Evolutionary conservation across 2,329 filamentous ascomycete species (phyloP).

Genomic region (Botrytis byssoidea): DNA sequence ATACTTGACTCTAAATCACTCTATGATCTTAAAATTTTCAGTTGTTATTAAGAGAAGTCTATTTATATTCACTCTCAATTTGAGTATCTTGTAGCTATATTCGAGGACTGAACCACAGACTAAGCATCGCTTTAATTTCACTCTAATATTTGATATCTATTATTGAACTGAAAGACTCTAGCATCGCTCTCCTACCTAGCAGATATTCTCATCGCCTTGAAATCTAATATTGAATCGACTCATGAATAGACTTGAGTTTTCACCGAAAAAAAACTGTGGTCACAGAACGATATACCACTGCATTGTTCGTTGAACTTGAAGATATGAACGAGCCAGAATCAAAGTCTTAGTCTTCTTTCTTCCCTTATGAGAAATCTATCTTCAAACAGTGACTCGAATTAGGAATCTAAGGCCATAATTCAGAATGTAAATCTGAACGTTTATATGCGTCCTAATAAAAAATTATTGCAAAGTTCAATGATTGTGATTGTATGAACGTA

Average conservation of each 20-base stretch:
- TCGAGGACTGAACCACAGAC: no score
- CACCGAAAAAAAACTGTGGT: not conserved
- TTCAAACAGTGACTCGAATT: not conserved
- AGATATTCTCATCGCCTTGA: not conserved
- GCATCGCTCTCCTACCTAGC: not conserved
- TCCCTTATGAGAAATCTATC: not conserved
- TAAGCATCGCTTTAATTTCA: not conserved
- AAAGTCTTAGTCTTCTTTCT: not conserved
- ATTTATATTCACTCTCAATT: not conserved
- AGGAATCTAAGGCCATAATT: not conserved
- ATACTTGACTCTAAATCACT: not conserved
- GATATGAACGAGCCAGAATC: not conserved
- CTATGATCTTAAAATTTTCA: not conserved
- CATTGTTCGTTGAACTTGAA: not conserved
- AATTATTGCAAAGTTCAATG: not conserved
- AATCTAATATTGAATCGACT: not conserved
- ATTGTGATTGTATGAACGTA: not conserved
- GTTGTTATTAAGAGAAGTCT: not conserved
- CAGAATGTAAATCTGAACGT: not conserved
- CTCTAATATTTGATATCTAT: not conserved
- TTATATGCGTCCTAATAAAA: not conserved
- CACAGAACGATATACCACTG: not conserved
- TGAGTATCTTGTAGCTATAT: slow-evolving; percentile 13
- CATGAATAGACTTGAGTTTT: not conserved
- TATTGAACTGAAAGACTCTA: not conserved